Base-by-base conservation (phyloP, 2,329 filamentous ascomycete species). In the Xylariaceae sp. region DNA sequence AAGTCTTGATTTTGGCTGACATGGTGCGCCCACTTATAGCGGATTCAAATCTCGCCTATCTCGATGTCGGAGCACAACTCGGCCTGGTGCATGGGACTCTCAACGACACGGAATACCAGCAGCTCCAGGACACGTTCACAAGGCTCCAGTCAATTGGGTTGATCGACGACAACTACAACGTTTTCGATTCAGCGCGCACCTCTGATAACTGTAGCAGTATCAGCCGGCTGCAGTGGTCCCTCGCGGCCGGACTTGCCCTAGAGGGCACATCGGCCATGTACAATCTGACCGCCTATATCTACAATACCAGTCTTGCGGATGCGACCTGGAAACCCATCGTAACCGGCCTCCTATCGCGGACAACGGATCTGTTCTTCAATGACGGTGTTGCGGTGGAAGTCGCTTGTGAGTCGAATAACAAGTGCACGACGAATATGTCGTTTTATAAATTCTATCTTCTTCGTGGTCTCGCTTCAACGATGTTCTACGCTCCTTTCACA, bases 51-150 rank as follows among this genome's bases (percentile, higher is more conserved):
- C n/a, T n/a, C n/a, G n/a, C n/a, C 39, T 72, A 70, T 56, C 69
- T 74, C 54, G 69, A 72, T 48, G 56, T 75, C 20, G 71, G 64
- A n/a, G 74, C 82, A 12, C 74, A 80, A 10, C 68, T 86, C 14
- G 80, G 78, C 0, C 66, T 72, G 7, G 80, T 81, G 60, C 85
- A 82, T 2, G 25, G 35, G 0, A 69, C 72, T 27, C n/a, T n/a
- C n/a, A 83, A 86, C 57, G 49, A 72, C 37, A 84, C 79, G 0
- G 86, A 85, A 59, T 66, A 73, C 5, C 67, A 79, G 2, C 78
- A 74, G 73, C 82, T 80, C 0, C 69, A 74, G 20, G 73, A 65
- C 42, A 69, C 72, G 2, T 88, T 81, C 52, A 64, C 77, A 39
- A 75, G 72, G 68, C 66, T 70, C 6, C 49, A 57, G 16, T 52